phyloP scores from a whole-genome alignment of 2,329 filamentous ascomycete species.

The Hypoxylon sp. region DNA sequence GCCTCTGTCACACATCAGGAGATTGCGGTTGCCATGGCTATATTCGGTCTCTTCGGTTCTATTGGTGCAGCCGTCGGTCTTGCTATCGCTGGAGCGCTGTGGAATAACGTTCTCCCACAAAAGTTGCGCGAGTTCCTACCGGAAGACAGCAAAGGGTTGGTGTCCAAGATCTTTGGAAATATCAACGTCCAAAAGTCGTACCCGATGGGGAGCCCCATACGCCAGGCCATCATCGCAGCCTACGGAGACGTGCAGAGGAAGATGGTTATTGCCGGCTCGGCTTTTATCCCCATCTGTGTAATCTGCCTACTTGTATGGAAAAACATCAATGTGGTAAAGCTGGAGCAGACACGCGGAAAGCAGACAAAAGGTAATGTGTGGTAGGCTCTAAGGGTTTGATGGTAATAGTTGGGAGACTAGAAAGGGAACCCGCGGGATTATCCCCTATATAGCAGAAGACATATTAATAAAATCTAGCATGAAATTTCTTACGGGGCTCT shows the following conservation, averaged over 20 bases:
- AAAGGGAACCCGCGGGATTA: neutral
- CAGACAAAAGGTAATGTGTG: slow-evolving; percentile 57
- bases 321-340: slow-evolving; percentile 58
- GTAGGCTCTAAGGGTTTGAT: slow-evolving; percentile 33
- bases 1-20: slow-evolving; percentile 69
- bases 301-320: slow-evolving; percentile 57
- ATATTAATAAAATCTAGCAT: neutral
- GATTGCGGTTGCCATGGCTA: slow-evolving; percentile 69
- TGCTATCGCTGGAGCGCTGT: slow-evolving; percentile 73
- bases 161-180: slow-evolving; percentile 61
- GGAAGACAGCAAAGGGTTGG: slow-evolving; percentile 56
- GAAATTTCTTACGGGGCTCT: neutral
- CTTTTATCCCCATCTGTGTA: slow-evolving; percentile 56
- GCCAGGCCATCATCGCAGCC: slow-evolving; percentile 70
- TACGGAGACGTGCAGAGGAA: slow-evolving; percentile 62
- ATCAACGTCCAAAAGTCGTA: slow-evolving; percentile 67
- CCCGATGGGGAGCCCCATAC: slow-evolving; percentile 61
- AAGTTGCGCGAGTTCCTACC: slow-evolving; percentile 47
- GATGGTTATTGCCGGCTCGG: slow-evolving; percentile 59
- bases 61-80: slow-evolving; percentile 72
- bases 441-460: neutral
- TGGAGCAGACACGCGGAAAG: slow-evolving; percentile 54
- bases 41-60: slow-evolving; percentile 71
- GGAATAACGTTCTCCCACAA: slow-evolving; percentile 64
- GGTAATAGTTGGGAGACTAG: neutral